Evolutionary conservation across 352 stramenopile genomes (phyloP).

Genomic region (Peronosclerospora sorghi): DNA sequence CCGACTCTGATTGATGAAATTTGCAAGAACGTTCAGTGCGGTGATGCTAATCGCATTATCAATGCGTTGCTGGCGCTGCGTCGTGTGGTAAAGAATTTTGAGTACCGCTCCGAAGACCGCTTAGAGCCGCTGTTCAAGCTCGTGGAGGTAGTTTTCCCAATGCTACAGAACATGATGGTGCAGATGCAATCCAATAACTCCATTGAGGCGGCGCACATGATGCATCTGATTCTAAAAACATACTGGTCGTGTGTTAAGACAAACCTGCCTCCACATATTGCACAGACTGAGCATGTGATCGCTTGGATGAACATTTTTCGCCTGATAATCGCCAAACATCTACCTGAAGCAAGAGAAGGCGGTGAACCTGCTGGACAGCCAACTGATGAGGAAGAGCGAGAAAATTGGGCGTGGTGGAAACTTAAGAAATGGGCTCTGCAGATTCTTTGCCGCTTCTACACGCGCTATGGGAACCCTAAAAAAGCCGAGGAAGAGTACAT

Average conservation of each 20-base stretch:
- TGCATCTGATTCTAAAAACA: constrained; percentile 94
- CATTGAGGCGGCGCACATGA: constrained; percentile 90
- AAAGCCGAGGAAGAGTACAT: constrained; percentile 86
- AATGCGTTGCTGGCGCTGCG: constrained; percentile 90
- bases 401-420: constrained; percentile 95
- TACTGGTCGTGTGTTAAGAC: constrained; percentile 97
- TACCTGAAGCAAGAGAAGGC: constrained; percentile 82
- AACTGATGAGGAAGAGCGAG: constrained; percentile 84
- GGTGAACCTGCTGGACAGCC: constrained; percentile 83
- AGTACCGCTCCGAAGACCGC: constrained; percentile 92
- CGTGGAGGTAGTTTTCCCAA: constrained; percentile 87
- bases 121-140: constrained; percentile 88
- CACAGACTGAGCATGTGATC: constrained; percentile 78
- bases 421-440: constrained; percentile 97
- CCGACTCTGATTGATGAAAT: constrained; percentile 85
- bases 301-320: constrained; percentile 90
- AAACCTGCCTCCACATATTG: constrained; percentile 78
- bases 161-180: constrained; percentile 88
- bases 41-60: constrained; percentile 76
- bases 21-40: constrained; percentile 83
- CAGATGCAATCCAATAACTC: constrained; percentile 73
- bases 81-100: constrained; percentile 96
- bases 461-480: constrained; percentile 93
- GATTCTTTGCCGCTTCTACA: constrained; percentile 95
- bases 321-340: constrained; percentile 81